Base-by-base conservation (phyloP, 257 asterid species). In the Primulina huaijiensis region DNA sequence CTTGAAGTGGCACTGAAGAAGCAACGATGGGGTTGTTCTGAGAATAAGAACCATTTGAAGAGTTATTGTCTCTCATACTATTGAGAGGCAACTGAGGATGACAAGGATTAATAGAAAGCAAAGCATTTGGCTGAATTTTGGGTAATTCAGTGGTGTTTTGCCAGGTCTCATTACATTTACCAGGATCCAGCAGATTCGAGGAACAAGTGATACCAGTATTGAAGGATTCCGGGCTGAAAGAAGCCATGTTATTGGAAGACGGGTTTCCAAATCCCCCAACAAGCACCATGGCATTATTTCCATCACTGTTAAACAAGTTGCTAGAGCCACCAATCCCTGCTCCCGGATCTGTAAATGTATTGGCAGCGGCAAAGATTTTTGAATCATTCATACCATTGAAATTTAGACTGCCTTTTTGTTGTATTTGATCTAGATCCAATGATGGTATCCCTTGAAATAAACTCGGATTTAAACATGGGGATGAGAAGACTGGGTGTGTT, bases 391-490 rank as follows among this genome's bases (percentile, higher is more conserved):
- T 52, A 20, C 70, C 76, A 68, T 71, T 82, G 70, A 79, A 82
- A 62, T 35, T 77, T 16, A 81, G 69, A 40, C 75, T 56, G 60
- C 16, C 75, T 7, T 65, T 77, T 72, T 76, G 90, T 33, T 85
- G 91, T 76, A 86, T 67, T 67, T 82, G 89, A 78, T 87, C 87
- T 69, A 85, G 79, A 64, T 85, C 90, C 73, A 84, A 53, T 20
- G 93, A 73, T 8, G 84, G 84, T 67, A 75, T 79, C 31, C 90
- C 95, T 65, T 80, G 96, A 78, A 83, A 81, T n/a, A 83, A 29
- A 79, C 76, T 74, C 3, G 87, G 56, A 23, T 37, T 86, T 63
- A 79, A 90, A 71, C 64, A 74, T 20, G 79, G 72, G 19, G 83
- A 75, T 2, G 80, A 75, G 74, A 76, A 80, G 63, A 77, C 71